Percentiles rank a stretch among this genome's conserved stretches.
These are phyloP conservation scores for Phytopythium mirpurense DNA, from an alignment of 352 stramenopile species.

Conservation along the genomic window DNA sequence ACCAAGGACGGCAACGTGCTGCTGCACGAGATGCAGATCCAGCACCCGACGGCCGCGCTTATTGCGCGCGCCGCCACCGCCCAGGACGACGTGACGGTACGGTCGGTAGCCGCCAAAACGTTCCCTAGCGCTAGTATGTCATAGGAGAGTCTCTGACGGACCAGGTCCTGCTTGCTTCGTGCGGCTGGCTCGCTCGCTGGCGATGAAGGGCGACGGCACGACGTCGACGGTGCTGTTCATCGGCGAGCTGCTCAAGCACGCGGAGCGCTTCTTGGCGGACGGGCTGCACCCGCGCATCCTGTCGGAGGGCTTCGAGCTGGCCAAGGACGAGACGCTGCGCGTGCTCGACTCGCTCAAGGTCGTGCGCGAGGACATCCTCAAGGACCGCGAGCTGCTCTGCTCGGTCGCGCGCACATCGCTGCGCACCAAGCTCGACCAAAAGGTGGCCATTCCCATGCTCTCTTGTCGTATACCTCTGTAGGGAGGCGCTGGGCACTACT, in stretches of 20 bases:
- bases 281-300: conserved; percentile 97
- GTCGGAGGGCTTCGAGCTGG: conserved; percentile 97
- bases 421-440: conserved; percentile 96
- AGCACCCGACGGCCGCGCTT: conserved; percentile 97
- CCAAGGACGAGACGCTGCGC: conserved; percentile 91
- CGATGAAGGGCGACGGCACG: conserved; percentile 92
- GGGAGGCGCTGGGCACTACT: too few species aligned
- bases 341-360: conserved; percentile 95
- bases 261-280: conserved; percentile 95
- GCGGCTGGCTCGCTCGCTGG: not conserved
- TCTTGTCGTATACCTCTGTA: too few species aligned
- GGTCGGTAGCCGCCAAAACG: not conserved
- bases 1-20: conserved; percentile 99
- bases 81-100: conserved; percentile 90
- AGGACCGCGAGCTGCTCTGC: conserved; percentile 94
- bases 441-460: conserved; percentile 28
- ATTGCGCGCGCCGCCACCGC: conserved; percentile 98
- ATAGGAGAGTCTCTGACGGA: too few species aligned
- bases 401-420: conserved; percentile 95
- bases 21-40: conserved; percentile 99
- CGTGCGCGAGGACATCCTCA: conserved; percentile 63
- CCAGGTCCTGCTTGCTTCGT: not conserved
- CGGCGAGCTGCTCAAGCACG: conserved; percentile 98
- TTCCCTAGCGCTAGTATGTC: not conserved
- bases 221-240: conserved; percentile 98